Percentiles rank a stretch among this genome's conserved stretches.
These are phyloP conservation scores for Astragalus glycyphyllos DNA, from an alignment of 306 rosid species.

Conservation along the genomic window DNA sequence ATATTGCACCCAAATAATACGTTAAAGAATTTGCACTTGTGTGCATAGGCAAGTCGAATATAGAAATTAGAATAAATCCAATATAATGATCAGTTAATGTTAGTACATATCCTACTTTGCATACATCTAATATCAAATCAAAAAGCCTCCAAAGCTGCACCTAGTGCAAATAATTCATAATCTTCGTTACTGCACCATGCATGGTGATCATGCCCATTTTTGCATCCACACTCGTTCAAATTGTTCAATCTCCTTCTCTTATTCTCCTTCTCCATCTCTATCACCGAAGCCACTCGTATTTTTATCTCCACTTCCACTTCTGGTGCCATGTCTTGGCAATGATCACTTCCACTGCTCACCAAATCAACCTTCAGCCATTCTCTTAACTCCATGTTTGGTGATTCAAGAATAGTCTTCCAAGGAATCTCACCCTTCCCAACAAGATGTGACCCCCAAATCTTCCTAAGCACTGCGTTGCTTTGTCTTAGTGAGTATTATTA, in stretches of 20 bases:
- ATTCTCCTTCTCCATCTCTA: conserved; percentile 30
- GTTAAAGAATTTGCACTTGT: too few relatives aligned
- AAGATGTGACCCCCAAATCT: conserved; percentile 60
- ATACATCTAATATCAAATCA: conserved; percentile 16
- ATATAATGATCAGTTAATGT: not conserved
- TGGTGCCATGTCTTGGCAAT: conserved; percentile 38
- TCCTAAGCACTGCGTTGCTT: conserved; percentile 52
- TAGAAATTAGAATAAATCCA: not conserved
- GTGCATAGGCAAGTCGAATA: not conserved
- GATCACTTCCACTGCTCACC: not conserved
- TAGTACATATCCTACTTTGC: not conserved
- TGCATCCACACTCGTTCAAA: conserved; percentile 69
- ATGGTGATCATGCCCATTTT: conserved; percentile 46
- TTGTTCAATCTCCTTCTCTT: conserved; percentile 34
- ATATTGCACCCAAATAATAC: too few relatives aligned
- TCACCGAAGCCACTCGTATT: conserved; percentile 34
- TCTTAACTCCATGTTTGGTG: conserved; percentile 66
- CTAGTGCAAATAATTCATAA: conserved; percentile 65
- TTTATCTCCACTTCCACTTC: conserved; percentile 64
- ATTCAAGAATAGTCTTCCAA: conserved; percentile 64
- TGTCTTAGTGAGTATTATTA: too few relatives aligned
- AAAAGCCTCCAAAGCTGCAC: conserved; percentile 63
- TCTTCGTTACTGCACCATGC: conserved; percentile 51
- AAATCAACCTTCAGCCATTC: conserved; percentile 64
- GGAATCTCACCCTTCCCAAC: conserved; percentile 72